phyloP scores from a whole-genome alignment of 78 protist genomes.

The Creolimax fragrantissima region DNA sequence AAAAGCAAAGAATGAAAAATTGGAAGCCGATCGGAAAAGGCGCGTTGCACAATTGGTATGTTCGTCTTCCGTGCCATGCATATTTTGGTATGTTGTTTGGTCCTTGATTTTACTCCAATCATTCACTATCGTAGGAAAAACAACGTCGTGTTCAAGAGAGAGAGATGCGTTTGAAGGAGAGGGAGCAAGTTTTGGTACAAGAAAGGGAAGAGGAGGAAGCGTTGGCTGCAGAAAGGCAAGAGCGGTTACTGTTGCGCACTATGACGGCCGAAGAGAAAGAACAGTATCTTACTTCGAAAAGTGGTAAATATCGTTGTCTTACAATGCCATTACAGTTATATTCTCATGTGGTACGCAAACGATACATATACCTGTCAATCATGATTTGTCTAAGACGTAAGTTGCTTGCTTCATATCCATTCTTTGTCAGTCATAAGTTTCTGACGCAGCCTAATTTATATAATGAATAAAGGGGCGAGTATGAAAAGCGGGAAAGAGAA shows the following conservation, averaged over 20 bases:
- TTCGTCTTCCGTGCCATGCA: background rate
- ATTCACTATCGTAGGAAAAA: background rate
- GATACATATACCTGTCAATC: no score
- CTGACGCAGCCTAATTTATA: no score
- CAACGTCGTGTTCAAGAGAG: background rate
- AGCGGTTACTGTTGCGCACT: background rate
- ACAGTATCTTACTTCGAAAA: background rate
- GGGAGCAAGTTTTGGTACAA: background rate
- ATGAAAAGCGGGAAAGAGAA: no score
- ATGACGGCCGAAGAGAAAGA: background rate
- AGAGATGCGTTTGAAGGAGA: background rate
- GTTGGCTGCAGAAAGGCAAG: background rate
- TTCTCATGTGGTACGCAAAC: no score
- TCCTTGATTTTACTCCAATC: background rate
- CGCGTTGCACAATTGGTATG: background rate
- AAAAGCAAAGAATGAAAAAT: background rate
- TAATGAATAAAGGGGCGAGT: no score
- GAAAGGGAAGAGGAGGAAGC: background rate
- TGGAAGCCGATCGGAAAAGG: background rate
- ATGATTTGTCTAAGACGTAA: no score
- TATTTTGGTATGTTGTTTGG: background rate
- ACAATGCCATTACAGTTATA: no score
- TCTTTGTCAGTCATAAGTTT: no score
- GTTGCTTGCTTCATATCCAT: no score
- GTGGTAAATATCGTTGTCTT: no score